Base-by-base conservation (phyloP, 768 basidiomycete species). In the Amanita molliuscula region DNA sequence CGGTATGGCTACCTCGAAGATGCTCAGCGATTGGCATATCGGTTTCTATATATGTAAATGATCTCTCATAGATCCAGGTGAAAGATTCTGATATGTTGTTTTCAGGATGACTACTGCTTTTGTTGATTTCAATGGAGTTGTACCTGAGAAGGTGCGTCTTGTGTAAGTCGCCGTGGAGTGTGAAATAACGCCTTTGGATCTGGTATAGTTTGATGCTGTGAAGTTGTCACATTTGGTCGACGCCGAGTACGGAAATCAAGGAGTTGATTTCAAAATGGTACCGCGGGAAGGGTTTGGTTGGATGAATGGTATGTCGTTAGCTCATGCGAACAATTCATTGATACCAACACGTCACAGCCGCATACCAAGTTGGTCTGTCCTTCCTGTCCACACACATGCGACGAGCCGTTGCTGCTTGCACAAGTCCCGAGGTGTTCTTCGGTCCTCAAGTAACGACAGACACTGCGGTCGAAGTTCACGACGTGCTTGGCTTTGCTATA, bases 211-310 rank as follows among this genome's bases (percentile, higher is more conserved):
- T 64, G 93, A 99, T 61, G 95, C 93, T 2, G 95, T 99, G 56
- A 89, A 84, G 65, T 77, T 96, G 18, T 95, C 90, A 1, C 93
- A 97, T 62, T 76, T 97, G 42, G 94, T 99, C 5, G 94, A 95
- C 61, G 96, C 95, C 40, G 95, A 97, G 70, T 97, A 97, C 58
- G 87, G 92, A 7, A 93, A 93, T 63, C 90, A 93, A 62, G 95
- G 95, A 44, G 76, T 95, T 57, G 95, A 99, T 71, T 99, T 99
- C 72, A 91, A 94, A 70, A 83, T 94, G 78, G 88, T 97, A 38
- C 94, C 94, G 44, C 79, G 93, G 11, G 95, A 98, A 67, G 95
- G 95, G 48, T 99, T 98, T 62, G 95, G 95, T 7, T 97, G 93
- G 95, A 96, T 93, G 88, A 95, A 95, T 54, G 76, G 90, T 91